A percentile compares a stretch with the other conserved stretches of the same genome.
Conservation (phyloP, 192 early-diverging fungal genomes). For the Umbelopsis ramanniana region DNA sequence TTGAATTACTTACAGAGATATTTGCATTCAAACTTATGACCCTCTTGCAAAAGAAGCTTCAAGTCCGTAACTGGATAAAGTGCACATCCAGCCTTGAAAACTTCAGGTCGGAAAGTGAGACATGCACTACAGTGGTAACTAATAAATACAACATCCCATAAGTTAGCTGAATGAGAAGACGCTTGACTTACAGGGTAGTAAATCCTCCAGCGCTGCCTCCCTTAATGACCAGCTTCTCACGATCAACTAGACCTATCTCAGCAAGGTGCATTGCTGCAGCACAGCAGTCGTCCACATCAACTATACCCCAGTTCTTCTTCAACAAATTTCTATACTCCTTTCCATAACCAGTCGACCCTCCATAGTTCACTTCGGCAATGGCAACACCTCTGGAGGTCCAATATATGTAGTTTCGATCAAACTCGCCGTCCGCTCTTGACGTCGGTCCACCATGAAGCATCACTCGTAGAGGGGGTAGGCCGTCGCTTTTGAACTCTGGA, state of each 20-base stretch:
- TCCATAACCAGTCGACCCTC: conserved; percentile 77
- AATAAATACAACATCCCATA: neutral
- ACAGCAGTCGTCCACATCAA: conserved; percentile 81
- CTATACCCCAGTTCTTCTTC: conserved; percentile 69
- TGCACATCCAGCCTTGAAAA: conserved; percentile 75
- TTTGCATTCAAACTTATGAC: conserved; percentile 82
- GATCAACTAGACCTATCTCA: conserved; percentile 58
- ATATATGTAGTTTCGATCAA: conserved; percentile 62
- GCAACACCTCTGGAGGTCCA: conserved; percentile 82
- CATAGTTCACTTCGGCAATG: conserved; percentile 76
- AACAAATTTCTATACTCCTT: conserved; percentile 74
- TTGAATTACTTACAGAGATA: conserved; percentile 48
- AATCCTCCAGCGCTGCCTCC: conserved; percentile 76
- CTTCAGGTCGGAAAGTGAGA: conserved; percentile 68
- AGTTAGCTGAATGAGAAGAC: neutral
- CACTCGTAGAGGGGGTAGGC: conserved; percentile 70
- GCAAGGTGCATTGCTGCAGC: conserved; percentile 68
- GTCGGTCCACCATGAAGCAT: conserved; percentile 79
- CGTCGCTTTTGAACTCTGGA: conserved; percentile 52
- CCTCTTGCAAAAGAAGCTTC: conserved; percentile 64
- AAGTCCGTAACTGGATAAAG: conserved; percentile 78
- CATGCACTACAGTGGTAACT: conserved; percentile 33
- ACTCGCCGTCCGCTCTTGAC: conserved; percentile 35
- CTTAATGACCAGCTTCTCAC: conserved; percentile 62
- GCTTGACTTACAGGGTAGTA: conserved; percentile 47